phyloP scores from a whole-genome alignment of 2,329 filamentous ascomycete genomes.

The Colletotrichum theobromicola region DNA sequence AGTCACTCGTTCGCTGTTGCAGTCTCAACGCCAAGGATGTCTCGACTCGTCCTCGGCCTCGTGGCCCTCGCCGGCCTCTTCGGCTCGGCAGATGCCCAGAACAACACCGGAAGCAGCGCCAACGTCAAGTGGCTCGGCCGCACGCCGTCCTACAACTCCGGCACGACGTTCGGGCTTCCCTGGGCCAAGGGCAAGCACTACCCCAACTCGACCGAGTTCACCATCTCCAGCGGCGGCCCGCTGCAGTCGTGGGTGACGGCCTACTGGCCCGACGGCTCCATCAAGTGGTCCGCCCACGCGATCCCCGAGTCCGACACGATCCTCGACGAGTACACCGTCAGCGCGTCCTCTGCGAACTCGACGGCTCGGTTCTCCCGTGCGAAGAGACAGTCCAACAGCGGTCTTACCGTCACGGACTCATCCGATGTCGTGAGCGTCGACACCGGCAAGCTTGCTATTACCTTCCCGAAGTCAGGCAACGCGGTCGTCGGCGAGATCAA shows the following conservation, averaged over 20 bases:
- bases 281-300: slow-evolving; percentile 67
- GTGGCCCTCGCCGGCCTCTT: slow-evolving; percentile 17
- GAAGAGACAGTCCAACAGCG: slow-evolving; percentile 36
- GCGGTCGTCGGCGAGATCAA: slow-evolving; percentile 43
- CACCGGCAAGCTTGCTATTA: slow-evolving; percentile 47
- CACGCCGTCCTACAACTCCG: slow-evolving; percentile 36
- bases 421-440: slow-evolving; percentile 39
- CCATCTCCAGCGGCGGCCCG: slow-evolving; percentile 28
- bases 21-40: slow-evolving; percentile 5
- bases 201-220: slow-evolving; percentile 41
- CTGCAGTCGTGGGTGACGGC: slow-evolving; percentile 61
- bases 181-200: slow-evolving; percentile 45
- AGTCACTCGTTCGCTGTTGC: neutral
- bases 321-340: slow-evolving; percentile 45
- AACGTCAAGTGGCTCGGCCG: slow-evolving; percentile 45
- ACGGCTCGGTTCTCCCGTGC: slow-evolving; percentile 21
- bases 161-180: slow-evolving; percentile 49
- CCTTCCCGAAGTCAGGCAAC: slow-evolving; percentile 48
- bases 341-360: slow-evolving; percentile 25
- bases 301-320: slow-evolving; percentile 46
- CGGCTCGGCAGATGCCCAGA: slow-evolving; percentile 9
- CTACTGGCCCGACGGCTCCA: slow-evolving; percentile 64
- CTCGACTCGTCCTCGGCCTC: slow-evolving; percentile 10
- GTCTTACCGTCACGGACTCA: slow-evolving; percentile 26
- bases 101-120: slow-evolving; percentile 13